Conservation (phyloP, 176 grass and related monocot genomes). For the Triticum dicoccoides region DNA sequence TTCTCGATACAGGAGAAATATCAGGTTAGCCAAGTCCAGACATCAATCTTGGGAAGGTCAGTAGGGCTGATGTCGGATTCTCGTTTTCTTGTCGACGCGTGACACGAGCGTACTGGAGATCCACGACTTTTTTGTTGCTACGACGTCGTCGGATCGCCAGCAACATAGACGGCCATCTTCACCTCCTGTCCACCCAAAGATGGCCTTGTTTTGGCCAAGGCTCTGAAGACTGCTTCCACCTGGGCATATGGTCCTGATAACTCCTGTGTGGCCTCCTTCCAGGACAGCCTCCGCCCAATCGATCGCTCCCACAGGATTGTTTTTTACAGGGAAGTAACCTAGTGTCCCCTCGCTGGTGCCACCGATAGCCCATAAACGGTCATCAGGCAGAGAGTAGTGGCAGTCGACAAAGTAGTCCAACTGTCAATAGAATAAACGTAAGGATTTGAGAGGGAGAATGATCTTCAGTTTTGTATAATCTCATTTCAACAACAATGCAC, state of each 20-base stretch:
- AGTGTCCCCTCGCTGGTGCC: conserved; percentile 66
- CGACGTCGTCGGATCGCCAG: conserved; percentile 55
- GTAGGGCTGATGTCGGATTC: conserved; percentile 64
- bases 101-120: conserved; percentile 55
- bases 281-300: conserved; percentile 67
- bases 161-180: conserved; percentile 91
- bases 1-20: no score
- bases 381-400: conserved; percentile 71
- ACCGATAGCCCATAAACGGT: conserved; percentile 71
- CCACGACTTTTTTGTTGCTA: conserved; percentile 59
- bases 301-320: conserved; percentile 31
- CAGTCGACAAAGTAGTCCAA: conserved; percentile 94
- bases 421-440: conserved; percentile 37
- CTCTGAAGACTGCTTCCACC: conserved; percentile 30
- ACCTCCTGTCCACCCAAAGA: conserved; percentile 94
- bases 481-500: background rate
- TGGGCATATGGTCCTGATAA: conserved; percentile 66
- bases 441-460: background rate
- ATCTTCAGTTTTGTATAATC: background rate
- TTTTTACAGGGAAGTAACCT: conserved; percentile 77
- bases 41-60: conserved; percentile 10
- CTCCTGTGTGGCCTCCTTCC: conserved; percentile 72
- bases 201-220: conserved; percentile 40
- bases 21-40: no score
- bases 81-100: conserved; percentile 47